Evolutionary conservation across 257 asterid genomes (phyloP).

Genomic region (Ilex asprella): DNA sequence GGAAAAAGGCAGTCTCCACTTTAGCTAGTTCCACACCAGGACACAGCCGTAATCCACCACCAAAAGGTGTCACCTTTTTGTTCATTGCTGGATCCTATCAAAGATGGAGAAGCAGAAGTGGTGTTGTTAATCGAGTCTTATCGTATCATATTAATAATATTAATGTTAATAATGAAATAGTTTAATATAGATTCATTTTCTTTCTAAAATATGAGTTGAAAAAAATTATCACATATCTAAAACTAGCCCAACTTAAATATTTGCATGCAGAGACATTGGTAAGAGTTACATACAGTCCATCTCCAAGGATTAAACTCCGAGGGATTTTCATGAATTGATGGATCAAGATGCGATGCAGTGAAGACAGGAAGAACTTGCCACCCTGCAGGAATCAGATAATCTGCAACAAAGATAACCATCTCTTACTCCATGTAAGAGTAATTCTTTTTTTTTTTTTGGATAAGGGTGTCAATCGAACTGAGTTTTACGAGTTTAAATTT

Average conservation of each 20-base stretch:
- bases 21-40: constrained; percentile 79
- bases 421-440: too few relatives aligned
- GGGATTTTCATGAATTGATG: constrained; percentile 50
- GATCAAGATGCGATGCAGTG: constrained; percentile 61
- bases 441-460: too few relatives aligned
- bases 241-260: neutral
- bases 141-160: too few relatives aligned
- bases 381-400: constrained; percentile 52
- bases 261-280: neutral
- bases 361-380: constrained; percentile 80
- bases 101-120: too few relatives aligned
- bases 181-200: too few relatives aligned
- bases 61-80: constrained; percentile 49
- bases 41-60: constrained; percentile 70
- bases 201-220: too few relatives aligned
- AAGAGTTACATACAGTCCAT: constrained; percentile 45
- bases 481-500: too few relatives aligned
- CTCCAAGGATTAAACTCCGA: constrained; percentile 60
- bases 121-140: too few relatives aligned
- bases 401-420: constrained; percentile 23
- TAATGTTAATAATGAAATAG: too few relatives aligned
- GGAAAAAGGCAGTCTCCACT: constrained; percentile 62
- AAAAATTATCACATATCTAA: too few relatives aligned
- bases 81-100: constrained; percentile 42
- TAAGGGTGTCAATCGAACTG: too few relatives aligned